Conservation (phyloP, 2,329 filamentous ascomycete genomes). For the Fusarium nurragi region DNA sequence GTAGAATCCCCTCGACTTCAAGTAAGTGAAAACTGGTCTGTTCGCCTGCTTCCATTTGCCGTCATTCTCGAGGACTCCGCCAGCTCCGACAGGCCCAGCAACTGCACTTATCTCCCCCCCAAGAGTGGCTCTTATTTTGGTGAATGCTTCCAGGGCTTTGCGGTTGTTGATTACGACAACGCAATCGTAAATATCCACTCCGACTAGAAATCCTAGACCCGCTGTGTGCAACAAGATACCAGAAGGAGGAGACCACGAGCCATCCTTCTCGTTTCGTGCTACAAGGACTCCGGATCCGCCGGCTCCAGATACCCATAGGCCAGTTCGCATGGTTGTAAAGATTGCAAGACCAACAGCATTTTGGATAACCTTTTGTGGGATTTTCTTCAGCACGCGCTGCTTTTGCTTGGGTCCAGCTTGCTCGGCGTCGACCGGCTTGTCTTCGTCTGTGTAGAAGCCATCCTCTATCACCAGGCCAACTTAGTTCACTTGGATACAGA, state of each 20-base stretch:
- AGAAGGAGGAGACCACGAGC: constrained; percentile 79
- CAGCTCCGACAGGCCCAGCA: constrained; percentile 73
- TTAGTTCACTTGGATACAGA: accelerated
- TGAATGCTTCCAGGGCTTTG: constrained; percentile 79
- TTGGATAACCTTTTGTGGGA: constrained; percentile 66
- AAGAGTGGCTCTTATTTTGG: constrained; percentile 75
- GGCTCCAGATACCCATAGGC: constrained; percentile 73
- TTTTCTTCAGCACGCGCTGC: constrained; percentile 61
- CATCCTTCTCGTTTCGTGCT: constrained; percentile 66
- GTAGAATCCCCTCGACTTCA: constrained; percentile 88
- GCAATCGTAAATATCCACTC: constrained; percentile 88
- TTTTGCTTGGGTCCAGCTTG: constrained; percentile 51
- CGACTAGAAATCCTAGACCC: constrained; percentile 80
- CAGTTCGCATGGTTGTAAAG: constrained; percentile 75
- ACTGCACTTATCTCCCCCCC: constrained; percentile 81
- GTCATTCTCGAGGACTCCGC: constrained; percentile 74
- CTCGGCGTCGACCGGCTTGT: constrained; percentile 33
- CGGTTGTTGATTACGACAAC: constrained; percentile 84
- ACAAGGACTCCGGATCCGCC: constrained; percentile 72
- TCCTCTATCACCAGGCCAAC: constrained; percentile 52
- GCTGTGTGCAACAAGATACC: constrained; percentile 84
- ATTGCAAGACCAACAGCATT: constrained; percentile 75
- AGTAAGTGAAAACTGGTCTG: constrained; percentile 67
- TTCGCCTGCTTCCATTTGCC: constrained; percentile 61
- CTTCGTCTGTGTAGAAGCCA: constrained; percentile 59